Base-by-base conservation (phyloP, 306 rosid genomes). In the Neltuma alba region DNA sequence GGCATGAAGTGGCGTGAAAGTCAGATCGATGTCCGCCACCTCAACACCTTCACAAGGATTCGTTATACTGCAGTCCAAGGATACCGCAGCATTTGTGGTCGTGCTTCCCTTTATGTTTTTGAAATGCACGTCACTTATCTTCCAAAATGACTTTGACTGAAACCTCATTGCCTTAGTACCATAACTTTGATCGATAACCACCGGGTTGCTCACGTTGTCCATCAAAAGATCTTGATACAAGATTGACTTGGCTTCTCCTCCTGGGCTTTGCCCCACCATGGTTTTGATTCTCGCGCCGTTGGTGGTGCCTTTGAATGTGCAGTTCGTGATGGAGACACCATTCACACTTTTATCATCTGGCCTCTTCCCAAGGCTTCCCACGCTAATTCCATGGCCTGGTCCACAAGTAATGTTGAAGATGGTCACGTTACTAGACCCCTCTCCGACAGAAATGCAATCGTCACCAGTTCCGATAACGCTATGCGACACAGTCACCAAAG, bases 251-350 rank as follows among this genome's bases (percentile, higher is more conserved):
- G 91, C 97, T 34, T 44, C 78, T 6, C 84, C 89, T 1, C 84
- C 89, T 1, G 87, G 61, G 1, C 0, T 50, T 2, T 4, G 0
- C 9, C 91, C 86, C 0, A 67, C 54, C 86, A 85, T 88, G 0
- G 95, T 92, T 70, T 92, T 90, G 84, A 92, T 90, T 83, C 97
- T 85, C 2, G 93, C 97, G 2, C 97, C 97, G 2, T 92, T 89
- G 18, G 89, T 87, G 25, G 97, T 82, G 75, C 83, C 86, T 5
- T 2, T 52, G 18, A 90, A 67, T 0, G 91, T 86, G 89, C 97
- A 90, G 41, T 92, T 88, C 0, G 38, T 80, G 13, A 92, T 91
- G 0, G 6, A 8, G 8, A 92, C 44, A 10, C 76, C 74, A 2
- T 33, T 9, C 23, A 89, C 95, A 15, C 83, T 66, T 55, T 55